Percentiles rank a stretch among this genome's conserved stretches.
These are phyloP conservation scores for Meyerozyma smithsonii DNA, from an alignment of 1,139 yeast species.

Conservation along the genomic window DNA sequence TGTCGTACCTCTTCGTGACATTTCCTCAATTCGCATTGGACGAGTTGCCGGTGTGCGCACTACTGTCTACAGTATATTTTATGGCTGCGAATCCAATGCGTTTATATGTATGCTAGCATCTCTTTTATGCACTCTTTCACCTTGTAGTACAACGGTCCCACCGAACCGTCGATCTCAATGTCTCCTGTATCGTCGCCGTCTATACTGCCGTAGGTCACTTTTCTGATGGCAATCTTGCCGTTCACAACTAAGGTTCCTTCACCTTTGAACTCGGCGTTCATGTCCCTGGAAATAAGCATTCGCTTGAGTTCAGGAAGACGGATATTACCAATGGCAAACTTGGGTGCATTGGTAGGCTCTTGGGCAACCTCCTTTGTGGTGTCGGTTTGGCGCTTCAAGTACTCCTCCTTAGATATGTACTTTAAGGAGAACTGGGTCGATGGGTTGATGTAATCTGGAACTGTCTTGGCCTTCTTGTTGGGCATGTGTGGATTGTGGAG, in stretches of 20 bases:
- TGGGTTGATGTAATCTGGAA: constrained; percentile 30
- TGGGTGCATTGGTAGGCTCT: constrained; percentile 20
- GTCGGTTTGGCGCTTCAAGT: constrained; percentile 8
- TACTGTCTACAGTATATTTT: background rate
- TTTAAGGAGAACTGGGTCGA: constrained; percentile 36
- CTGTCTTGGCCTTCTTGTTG: constrained; percentile 15
- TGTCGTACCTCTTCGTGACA: background rate
- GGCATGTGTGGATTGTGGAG: constrained; percentile 26
- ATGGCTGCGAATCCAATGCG: background rate
- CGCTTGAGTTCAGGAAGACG: constrained; percentile 76
- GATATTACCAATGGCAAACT: constrained; percentile 83
- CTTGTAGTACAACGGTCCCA: constrained; percentile 70
- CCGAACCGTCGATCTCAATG: constrained; percentile 77
- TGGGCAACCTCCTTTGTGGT: constrained; percentile 4
- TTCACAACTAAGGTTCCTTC: constrained; percentile 91
- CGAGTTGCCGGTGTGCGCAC: background rate
- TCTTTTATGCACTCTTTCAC: constrained; percentile 73
- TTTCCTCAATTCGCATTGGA: constrained; percentile 2
- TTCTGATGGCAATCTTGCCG: constrained; percentile 68
- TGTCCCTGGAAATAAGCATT: constrained; percentile 51
- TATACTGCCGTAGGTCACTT: constrained; percentile 45
- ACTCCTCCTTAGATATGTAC: constrained; percentile 18
- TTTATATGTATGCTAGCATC: constrained; percentile 70
- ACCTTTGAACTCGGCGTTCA: constrained; percentile 83
- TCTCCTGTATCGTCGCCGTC: constrained; percentile 65